phyloP scores from a whole-genome alignment of 2,329 filamentous ascomycete genomes.

The Byssochlamys sp. region DNA sequence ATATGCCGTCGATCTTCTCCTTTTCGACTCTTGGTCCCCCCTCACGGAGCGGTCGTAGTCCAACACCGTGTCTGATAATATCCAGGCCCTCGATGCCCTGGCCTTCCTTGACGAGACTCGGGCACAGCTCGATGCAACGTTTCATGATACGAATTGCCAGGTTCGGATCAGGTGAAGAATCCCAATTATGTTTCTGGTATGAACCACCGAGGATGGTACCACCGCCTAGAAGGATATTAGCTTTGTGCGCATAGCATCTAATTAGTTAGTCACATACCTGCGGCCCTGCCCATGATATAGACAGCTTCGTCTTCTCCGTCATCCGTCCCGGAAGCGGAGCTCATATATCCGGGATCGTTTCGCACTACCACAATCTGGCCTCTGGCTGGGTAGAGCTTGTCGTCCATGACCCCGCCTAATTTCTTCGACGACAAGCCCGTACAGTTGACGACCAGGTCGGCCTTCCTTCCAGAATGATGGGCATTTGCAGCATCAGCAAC shows the following conservation, averaged over 20 bases:
- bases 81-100: constrained; percentile 61
- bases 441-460: constrained; percentile 70
- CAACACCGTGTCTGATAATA: constrained; percentile 72
- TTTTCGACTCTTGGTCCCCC: constrained; percentile 68
- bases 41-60: constrained; percentile 63
- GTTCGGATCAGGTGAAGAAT: constrained; percentile 66
- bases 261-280: constrained; percentile 15
- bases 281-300: constrained; percentile 75
- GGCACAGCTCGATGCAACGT: constrained; percentile 38
- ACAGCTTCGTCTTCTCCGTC: constrained; percentile 62
- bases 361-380: constrained; percentile 78
- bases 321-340: constrained; percentile 60
- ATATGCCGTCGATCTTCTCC: constrained; percentile 54
- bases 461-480: constrained; percentile 48
- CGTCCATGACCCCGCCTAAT: constrained; percentile 73
- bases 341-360: constrained; percentile 65
- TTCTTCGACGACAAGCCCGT: constrained; percentile 66
- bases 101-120: constrained; percentile 43
- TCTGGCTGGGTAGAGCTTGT: constrained; percentile 61
- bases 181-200: constrained; percentile 71
- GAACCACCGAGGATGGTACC: constrained; percentile 82
- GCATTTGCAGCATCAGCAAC: constrained; percentile 58
- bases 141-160: constrained; percentile 77
- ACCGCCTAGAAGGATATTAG: constrained; percentile 43
- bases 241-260: not conserved